Evolutionary conservation across 352 stramenopile species (phyloP), one percentile per base, ranked within the genome.

Genomic region (Globisporangium parvum): DNA sequence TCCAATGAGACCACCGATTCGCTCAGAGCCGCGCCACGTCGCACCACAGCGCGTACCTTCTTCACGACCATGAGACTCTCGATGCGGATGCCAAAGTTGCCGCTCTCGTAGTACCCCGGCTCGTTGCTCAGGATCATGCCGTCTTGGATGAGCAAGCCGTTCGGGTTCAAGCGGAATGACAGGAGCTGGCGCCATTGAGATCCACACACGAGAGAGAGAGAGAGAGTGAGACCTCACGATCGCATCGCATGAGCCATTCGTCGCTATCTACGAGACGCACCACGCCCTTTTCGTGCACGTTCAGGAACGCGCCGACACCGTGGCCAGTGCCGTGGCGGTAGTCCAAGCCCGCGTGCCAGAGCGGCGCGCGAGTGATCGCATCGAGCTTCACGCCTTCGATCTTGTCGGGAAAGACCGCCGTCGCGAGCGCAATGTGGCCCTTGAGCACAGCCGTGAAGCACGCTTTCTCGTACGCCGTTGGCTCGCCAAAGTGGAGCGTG

Each of bases 101-200:
- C 96, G 61, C 97, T 83, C 62, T 98, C 91, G 64, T 99, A 99
- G 70, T 99, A 99, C 4, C 98, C 98, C 39, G 98, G 98, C 64
- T 95, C 98, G 67, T 99, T 99, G 55, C 87, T 98, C 37, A 99
- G 79, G 40, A 98, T 91, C 98, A 99, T 99, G 21, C 96, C 96
- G 40, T 93, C 75, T 49, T 87, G 82, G 49, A 94, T 93, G 28
- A 91, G 75, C 42, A 93, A 31, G 0, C 80, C 80, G 48, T 85
- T 91, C 60, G 77, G 76, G 63, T 91, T 93, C 37, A 93, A 63
- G 15, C 80, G 81, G 69, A 93, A 93, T n/a, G 83, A 95, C 58
- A 92, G 59, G 20, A 93, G 60, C 78, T 91, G 57, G 6, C 28
- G 26, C 6, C 26, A 3, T 14, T 15, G 6, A 18, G 17, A 51